A percentile compares a stretch with the other conserved stretches of the same genome.
phyloP scores from a whole-genome alignment of 305 asterid genomes.

The Ruellia speciosa region DNA sequence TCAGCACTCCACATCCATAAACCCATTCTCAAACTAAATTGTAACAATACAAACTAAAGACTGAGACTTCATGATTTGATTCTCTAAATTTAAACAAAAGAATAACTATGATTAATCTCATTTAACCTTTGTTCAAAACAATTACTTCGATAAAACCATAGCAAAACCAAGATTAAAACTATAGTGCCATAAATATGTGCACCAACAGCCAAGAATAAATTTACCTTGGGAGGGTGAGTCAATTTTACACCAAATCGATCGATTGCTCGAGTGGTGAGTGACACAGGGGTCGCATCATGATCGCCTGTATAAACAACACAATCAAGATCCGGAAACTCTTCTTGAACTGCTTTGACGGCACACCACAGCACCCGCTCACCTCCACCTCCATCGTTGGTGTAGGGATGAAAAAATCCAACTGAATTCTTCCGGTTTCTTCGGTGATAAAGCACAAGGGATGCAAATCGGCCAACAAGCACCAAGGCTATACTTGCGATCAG shows the following conservation, averaged over 20 bases:
- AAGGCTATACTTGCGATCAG: constrained; percentile 27
- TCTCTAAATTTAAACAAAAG: constrained; percentile 2
- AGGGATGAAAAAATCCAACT: constrained; percentile 50
- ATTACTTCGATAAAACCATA: constrained; percentile 18
- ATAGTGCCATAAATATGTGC: too few species aligned
- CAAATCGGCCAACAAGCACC: constrained; percentile 29
- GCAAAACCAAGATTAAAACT: neutral
- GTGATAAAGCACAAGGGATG: constrained; percentile 26
- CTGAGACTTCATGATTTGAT: constrained; percentile 2
- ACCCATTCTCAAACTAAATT: constrained; percentile 9
- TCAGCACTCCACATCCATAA: too few species aligned
- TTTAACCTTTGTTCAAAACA: constrained; percentile 1
- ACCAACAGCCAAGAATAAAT: constrained; percentile 5
- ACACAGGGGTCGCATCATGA: constrained; percentile 47
- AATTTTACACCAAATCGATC: constrained; percentile 82
- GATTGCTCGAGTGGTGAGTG: constrained; percentile 58
- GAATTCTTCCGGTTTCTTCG: constrained; percentile 44
- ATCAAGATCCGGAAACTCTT: constrained; percentile 59
- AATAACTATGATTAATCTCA: too few species aligned
- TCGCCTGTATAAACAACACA: constrained; percentile 81
- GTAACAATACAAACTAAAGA: neutral
- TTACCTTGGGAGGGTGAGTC: constrained; percentile 52
- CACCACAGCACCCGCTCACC: constrained; percentile 97
- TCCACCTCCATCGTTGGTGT: constrained; percentile 81
- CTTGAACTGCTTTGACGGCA: constrained; percentile 86